Evolutionary conservation across 352 stramenopile genomes (phyloP).

Genomic region (Globisporangium spinosum): DNA sequence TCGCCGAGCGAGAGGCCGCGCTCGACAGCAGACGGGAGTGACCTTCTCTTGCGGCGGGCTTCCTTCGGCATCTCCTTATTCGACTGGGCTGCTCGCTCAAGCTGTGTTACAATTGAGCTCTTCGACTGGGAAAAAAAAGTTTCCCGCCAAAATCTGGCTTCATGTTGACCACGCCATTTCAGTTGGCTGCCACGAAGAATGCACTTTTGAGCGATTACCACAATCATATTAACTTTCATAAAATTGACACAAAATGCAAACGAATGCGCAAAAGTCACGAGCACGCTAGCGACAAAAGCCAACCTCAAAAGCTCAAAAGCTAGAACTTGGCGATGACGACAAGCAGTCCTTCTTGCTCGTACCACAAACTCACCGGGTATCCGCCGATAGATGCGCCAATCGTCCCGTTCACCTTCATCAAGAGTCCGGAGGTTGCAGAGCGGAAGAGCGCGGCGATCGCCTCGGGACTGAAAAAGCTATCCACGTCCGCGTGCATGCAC

Average conservation of each 20-base stretch:
- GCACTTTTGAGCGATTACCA: background rate
- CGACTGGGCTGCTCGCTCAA: background rate
- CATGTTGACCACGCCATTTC: background rate
- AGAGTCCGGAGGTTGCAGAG: slow-evolving; percentile 59
- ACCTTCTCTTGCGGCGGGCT: slow-evolving; percentile 3
- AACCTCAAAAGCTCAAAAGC: background rate
- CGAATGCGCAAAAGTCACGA: background rate
- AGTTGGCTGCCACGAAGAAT: background rate
- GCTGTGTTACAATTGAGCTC: background rate
- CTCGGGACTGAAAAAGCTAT: slow-evolving; percentile 68
- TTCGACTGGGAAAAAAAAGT: background rate
- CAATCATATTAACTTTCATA: background rate
- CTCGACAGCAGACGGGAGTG: background rate
- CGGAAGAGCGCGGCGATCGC: slow-evolving; percentile 74
- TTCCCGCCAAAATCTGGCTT: slow-evolving; percentile 5
- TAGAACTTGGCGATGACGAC: slow-evolving; percentile 54
- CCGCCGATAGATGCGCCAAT: slow-evolving; percentile 64
- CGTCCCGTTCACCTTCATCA: slow-evolving; percentile 82
- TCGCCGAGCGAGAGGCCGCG: background rate
- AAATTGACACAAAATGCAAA: background rate
- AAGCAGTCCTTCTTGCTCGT: slow-evolving; percentile 69
- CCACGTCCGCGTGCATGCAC: slow-evolving; percentile 69
- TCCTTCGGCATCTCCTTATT: slow-evolving; percentile 3
- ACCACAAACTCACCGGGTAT: slow-evolving; percentile 62
- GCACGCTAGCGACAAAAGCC: background rate